phyloP scores from a whole-genome alignment of 2,329 filamentous ascomycete species.

The Pseudogymnoascus sp. region DNA sequence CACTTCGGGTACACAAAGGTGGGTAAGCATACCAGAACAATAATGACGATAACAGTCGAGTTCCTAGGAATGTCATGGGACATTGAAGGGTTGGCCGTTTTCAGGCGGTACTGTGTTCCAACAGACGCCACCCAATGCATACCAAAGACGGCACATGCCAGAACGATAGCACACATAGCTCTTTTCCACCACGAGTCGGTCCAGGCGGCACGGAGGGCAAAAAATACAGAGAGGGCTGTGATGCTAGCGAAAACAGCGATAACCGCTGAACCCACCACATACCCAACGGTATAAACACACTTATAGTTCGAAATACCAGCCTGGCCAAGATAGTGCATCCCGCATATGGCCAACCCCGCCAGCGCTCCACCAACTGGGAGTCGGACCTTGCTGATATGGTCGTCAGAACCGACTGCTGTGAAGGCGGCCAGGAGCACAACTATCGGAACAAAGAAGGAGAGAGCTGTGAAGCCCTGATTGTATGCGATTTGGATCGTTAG shows the following conservation, averaged over 20 bases:
- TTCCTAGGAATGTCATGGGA: conserved; percentile 45
- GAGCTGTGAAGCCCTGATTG: conserved; percentile 58
- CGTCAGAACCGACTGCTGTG: conserved; percentile 54
- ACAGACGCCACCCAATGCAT: conserved; percentile 80
- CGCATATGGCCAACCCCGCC: conserved; percentile 66
- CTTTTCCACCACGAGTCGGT: conserved; percentile 72
- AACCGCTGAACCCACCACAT: conserved; percentile 56
- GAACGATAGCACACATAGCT: conserved; percentile 52
- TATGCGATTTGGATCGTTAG: conserved; percentile 62
- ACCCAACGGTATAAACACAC: conserved; percentile 49
- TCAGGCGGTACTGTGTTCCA: conserved; percentile 59
- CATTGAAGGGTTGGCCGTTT: conserved; percentile 34
- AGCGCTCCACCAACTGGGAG: conserved; percentile 56
- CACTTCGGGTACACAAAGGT: background rate
- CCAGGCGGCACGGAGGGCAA: conserved; percentile 67
- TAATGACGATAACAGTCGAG: conserved; percentile 20
- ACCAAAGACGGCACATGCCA: conserved; percentile 67
- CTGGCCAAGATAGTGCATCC: conserved; percentile 86
- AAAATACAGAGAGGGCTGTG: conserved; percentile 65
- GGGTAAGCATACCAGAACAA: conserved; percentile 49
- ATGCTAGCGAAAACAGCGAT: conserved; percentile 67
- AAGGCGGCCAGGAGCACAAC: conserved; percentile 66
- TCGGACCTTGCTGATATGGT: conserved; percentile 48
- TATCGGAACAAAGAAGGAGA: conserved; percentile 75
- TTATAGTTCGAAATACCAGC: conserved; percentile 70